Evolutionary conservation across 2,329 filamentous ascomycete species (phyloP), one percentile per base, ranked within the genome.

Genomic region (Pseudogymnoascus sp.): DNA sequence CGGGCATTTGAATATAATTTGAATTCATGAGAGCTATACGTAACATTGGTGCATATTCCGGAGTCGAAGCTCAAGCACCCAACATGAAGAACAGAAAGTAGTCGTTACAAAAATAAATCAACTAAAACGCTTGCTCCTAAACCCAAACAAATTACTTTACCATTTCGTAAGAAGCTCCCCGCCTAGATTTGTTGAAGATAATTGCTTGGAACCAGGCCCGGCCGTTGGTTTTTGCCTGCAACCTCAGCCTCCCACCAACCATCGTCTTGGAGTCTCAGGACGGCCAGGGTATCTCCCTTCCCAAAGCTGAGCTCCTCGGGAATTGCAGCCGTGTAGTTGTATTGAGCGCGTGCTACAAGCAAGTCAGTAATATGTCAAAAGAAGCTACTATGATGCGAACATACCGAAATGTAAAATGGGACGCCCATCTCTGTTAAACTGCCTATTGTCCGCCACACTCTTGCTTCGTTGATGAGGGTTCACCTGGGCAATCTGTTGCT

Each of bases 221-320:
- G 59, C 81, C 84, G 65, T n/a, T 73, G 74, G 63, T 80, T 82
- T 65, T 82, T 80, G 25, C 87, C 87, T 52, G 92, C 89, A 40
- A 97, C 85, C 74, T 97, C 93, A 10, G 95, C 95, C 77, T 99
- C 94, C 94, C 95, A 99, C 94, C 94, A 99, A 18, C 94, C 94
- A 72, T 99, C 94, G 73, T 99, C 94, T 76, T 99, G 94, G 70
- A 96, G 85, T 64, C 92, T 83, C 55, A 97, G 79, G 12, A 99
- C 87, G 1, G 93, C 91, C 12, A 99, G 80, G 63, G 93, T 86
- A 72, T 99, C 95, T 58, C 92, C 92, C 78, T 99, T 99, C 55
- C 82, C 81, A 74, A 99, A 99, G 12, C 89, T 88, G 18, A 99
- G 79, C 75, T 99, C 95, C 73, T 97, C 94, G 0, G 93, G 91